A percentile compares a stretch with the other conserved stretches of the same genome.
These are phyloP conservation scores for Aspergillus aculeatus DNA, from an alignment of 2,329 filamentous ascomycete genomes.

Conservation along the genomic window DNA sequence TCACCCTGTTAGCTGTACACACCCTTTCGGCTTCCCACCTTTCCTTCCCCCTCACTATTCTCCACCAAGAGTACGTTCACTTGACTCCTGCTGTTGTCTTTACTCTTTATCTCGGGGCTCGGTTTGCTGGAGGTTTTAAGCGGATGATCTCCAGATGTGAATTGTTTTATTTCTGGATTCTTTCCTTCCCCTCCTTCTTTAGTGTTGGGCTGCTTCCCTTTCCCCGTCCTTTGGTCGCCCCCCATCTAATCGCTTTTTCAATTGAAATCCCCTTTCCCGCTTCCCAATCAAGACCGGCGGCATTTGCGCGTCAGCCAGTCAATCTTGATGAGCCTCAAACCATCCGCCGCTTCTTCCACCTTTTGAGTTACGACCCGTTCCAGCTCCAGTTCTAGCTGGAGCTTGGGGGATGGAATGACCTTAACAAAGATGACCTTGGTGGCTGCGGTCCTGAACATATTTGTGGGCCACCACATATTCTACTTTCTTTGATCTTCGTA, in stretches of 20 bases:
- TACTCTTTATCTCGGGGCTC: neutral
- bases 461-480: neutral
- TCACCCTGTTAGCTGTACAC: neutral
- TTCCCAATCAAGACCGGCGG: neutral
- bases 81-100: neutral
- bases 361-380: neutral
- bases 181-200: neutral
- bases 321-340: neutral
- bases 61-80: conserved; percentile 4
- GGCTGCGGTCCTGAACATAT: neutral
- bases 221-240: conserved; percentile 1
- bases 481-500: neutral
- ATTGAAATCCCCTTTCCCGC: neutral
- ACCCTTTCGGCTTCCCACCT: neutral
- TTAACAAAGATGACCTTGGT: neutral
- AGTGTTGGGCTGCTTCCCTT: conserved; percentile 8
- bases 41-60: neutral
- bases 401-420: neutral
- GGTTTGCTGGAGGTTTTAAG: neutral
- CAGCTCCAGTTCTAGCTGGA: neutral
- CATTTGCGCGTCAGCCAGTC: neutral
- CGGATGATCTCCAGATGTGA: neutral
- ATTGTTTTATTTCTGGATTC: neutral
- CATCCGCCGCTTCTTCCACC: neutral
- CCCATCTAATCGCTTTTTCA: conserved; percentile 1